These are phyloP conservation scores for Rhizopus delemar DNA, from an alignment of 371 early-diverging fungal species.

Conservation along the genomic window DNA sequence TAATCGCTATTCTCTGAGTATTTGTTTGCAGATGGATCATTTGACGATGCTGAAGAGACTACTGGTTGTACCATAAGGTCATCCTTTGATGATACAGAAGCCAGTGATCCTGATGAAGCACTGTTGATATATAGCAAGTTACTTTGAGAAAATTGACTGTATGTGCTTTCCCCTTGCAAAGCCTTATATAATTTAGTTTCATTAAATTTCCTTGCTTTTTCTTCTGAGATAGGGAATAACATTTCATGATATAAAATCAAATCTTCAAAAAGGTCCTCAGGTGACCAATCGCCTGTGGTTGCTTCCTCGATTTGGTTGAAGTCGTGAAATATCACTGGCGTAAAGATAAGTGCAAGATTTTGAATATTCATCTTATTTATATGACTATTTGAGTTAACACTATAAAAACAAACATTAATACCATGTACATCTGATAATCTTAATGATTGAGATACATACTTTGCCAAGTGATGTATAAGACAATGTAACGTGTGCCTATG, in stretches of 20 bases:
- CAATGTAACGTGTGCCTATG: slow-evolving; percentile 54
- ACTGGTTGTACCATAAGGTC: slow-evolving; percentile 20
- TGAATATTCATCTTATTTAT: slow-evolving; percentile 51
- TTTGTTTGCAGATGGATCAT: not conserved
- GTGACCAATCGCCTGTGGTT: slow-evolving; percentile 24
- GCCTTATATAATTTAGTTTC: slow-evolving; percentile 20
- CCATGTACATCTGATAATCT: too few species aligned
- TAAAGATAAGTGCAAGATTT: slow-evolving; percentile 47
- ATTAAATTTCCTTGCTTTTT: slow-evolving; percentile 14
- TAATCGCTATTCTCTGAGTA: not conserved
- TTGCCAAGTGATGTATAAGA: slow-evolving; percentile 53
- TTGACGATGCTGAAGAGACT: slow-evolving; percentile 8
- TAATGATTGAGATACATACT: slow-evolving; percentile 30
- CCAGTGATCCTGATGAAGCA: not conserved
- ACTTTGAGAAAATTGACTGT: slow-evolving; percentile 24
- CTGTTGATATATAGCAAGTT: slow-evolving; percentile 19
- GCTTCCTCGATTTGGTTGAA: slow-evolving; percentile 38
- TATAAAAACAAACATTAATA: slow-evolving; percentile 7
- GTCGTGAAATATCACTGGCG: slow-evolving; percentile 51
- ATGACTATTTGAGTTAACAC: slow-evolving; percentile 38
- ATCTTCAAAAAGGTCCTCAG: slow-evolving; percentile 39
- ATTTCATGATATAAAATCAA: slow-evolving; percentile 23
- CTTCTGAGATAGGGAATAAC: slow-evolving; percentile 26
- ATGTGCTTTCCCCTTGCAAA: slow-evolving; percentile 18
- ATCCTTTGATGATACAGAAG: not conserved